phyloP scores from a whole-genome alignment of 768 basidiomycete genomes.

The Pleurotus sapidus region DNA sequence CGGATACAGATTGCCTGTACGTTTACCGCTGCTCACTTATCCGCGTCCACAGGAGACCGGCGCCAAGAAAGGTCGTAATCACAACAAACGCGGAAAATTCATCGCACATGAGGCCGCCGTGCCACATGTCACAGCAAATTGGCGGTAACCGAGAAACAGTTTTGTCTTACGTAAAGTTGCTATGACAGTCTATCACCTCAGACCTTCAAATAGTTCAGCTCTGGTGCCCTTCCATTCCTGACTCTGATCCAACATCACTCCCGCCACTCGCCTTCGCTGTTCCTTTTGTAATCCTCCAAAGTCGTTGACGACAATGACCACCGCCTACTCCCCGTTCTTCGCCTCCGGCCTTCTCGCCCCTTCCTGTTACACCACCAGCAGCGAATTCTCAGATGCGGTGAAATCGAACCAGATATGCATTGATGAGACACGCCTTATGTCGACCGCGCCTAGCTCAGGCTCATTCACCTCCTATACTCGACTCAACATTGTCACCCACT shows the following conservation, averaged over 20 bases:
- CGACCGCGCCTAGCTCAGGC: not conserved
- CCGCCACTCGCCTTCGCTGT: not conserved
- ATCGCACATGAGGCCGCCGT: not conserved
- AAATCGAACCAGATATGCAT: conserved; percentile 1
- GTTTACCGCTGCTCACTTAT: too few relatives aligned
- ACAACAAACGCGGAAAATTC: not conserved
- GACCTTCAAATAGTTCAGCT: not conserved
- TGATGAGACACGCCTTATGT: conserved; percentile 4
- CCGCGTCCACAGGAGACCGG: too few relatives aligned
- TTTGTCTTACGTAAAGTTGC: conserved; percentile 6
- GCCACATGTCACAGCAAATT: conserved; percentile 1
- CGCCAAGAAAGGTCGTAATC: too few relatives aligned
- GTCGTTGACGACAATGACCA: conserved; percentile 20
- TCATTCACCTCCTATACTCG: not conserved
- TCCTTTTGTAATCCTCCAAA: not conserved
- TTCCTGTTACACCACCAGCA: not conserved
- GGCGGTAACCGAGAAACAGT: conserved; percentile 1
- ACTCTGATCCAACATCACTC: conserved; percentile 4
- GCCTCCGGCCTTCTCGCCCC: conserved; percentile 64
- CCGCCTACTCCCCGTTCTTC: conserved; percentile 64
- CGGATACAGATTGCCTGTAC: too few relatives aligned
- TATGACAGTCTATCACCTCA: not conserved
- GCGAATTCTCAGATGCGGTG: not conserved
- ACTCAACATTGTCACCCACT: not conserved
- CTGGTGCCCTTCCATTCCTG: not conserved